These are phyloP conservation scores for Radiomyces spectabilis DNA, from an alignment of 192 early-diverging fungal species.

Conservation along the genomic window DNA sequence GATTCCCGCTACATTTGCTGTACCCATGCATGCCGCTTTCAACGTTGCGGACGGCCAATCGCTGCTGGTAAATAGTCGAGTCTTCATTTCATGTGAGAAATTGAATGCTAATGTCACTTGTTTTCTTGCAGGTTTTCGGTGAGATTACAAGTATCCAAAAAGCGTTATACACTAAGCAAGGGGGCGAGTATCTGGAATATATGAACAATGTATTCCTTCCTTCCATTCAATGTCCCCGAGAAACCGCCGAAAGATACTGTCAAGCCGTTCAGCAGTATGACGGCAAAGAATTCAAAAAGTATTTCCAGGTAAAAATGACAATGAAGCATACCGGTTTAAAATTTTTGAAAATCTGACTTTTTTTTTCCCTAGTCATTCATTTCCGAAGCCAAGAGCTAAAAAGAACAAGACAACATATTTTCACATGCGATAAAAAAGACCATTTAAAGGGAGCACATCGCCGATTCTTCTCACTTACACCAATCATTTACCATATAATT, in stretches of 20 bases:
- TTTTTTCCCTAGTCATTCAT: slow-evolving; percentile 3
- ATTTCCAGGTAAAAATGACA: slow-evolving; percentile 56
- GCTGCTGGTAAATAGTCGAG: slow-evolving; percentile 55
- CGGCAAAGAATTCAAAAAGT: slow-evolving; percentile 62
- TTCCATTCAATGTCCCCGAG: slow-evolving; percentile 58
- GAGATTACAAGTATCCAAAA: slow-evolving; percentile 52
- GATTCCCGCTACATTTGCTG: slow-evolving; percentile 68
- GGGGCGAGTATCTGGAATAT: slow-evolving; percentile 51
- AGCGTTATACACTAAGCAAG: slow-evolving; percentile 47
- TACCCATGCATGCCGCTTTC: slow-evolving; percentile 69
- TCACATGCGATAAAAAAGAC: too few relatives aligned
- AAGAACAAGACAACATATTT: background rate
- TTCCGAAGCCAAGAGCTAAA: slow-evolving; percentile 10
- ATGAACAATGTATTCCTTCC: slow-evolving; percentile 52
- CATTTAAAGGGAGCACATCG: too few relatives aligned
- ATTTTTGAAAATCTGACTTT: background rate
- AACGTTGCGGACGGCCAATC: slow-evolving; percentile 69
- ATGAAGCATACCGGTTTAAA: background rate
- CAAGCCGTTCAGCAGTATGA: slow-evolving; percentile 65
- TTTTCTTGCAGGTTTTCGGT: slow-evolving; percentile 32
- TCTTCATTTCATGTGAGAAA: too few relatives aligned
- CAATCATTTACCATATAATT: too few relatives aligned
- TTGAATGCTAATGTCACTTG: background rate
- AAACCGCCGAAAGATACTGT: slow-evolving; percentile 61
- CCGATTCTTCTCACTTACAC: too few relatives aligned